phyloP scores from a whole-genome alignment of 2,329 filamentous ascomycete genomes.

The Trichoderma breve region DNA sequence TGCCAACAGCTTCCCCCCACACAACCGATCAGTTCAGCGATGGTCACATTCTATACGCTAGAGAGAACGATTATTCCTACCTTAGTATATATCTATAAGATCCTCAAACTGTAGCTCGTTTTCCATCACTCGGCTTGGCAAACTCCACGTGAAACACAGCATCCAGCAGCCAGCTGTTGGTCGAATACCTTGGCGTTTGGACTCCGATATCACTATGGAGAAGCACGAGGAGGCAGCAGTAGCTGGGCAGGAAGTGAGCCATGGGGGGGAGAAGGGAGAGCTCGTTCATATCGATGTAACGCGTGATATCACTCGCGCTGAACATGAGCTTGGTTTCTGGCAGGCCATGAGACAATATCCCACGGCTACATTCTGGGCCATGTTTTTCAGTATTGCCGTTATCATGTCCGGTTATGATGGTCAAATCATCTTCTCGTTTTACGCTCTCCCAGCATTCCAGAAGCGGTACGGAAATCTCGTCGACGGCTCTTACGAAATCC shows the following conservation, averaged over 20 bases:
- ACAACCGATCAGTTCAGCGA: neutral
- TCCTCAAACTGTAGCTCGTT: neutral
- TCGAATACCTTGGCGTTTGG: neutral
- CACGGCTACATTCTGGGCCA: slow-evolving; percentile 31
- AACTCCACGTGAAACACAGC: neutral
- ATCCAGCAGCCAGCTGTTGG: neutral
- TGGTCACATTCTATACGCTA: neutral
- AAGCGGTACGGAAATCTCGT: slow-evolving; percentile 33
- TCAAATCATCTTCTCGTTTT: slow-evolving; percentile 40
- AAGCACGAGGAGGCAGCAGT: neutral
- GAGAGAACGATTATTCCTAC: neutral
- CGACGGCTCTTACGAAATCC: slow-evolving; percentile 43
- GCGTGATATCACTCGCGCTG: slow-evolving; percentile 25
- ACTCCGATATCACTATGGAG: neutral
- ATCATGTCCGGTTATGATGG: slow-evolving; percentile 37
- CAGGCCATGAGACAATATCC: slow-evolving; percentile 40
- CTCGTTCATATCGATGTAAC: slow-evolving; percentile 25
- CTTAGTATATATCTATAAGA: neutral
- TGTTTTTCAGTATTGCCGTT: slow-evolving; percentile 31
- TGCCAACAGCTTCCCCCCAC: neutral
- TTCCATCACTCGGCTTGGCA: neutral
- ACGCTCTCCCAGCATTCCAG: slow-evolving; percentile 35
- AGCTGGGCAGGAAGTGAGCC: neutral
- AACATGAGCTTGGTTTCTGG: slow-evolving; percentile 30
- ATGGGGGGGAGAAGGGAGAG: neutral